These are phyloP conservation scores for Plasmopara viticola DNA, from an alignment of 352 stramenopile genomes.

Conservation along the genomic window DNA sequence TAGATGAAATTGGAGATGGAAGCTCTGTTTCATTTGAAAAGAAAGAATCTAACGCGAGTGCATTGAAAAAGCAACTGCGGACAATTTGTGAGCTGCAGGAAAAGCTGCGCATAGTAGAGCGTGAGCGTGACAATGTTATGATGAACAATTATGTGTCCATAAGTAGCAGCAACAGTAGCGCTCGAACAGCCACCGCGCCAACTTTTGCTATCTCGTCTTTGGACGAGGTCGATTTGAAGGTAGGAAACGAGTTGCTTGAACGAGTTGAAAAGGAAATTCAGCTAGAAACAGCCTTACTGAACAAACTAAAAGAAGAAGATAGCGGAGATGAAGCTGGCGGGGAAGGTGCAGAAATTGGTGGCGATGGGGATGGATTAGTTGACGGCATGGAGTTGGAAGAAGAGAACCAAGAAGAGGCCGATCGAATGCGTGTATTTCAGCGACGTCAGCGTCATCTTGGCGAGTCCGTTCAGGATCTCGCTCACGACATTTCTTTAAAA, in stretches of 20 bases:
- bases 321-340: constrained; percentile 34
- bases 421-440: constrained; percentile 80
- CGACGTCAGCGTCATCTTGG: constrained; percentile 70
- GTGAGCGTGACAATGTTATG: constrained; percentile 55
- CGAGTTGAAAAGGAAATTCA: constrained; percentile 74
- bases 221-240: constrained; percentile 42
- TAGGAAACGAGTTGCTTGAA: constrained; percentile 60
- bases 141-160: constrained; percentile 24
- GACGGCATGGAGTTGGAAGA: constrained; percentile 35
- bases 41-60: constrained; percentile 49
- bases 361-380: constrained; percentile 28
- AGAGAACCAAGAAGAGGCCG: constrained; percentile 57
- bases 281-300: constrained; percentile 63
- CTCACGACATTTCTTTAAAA: constrained; percentile 81
- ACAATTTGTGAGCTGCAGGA: constrained; percentile 79
- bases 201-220: constrained; percentile 35
- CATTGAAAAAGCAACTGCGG: constrained; percentile 72
- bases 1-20: constrained; percentile 39
- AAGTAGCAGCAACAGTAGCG: neutral
- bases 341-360: constrained; percentile 36
- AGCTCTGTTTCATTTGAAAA: constrained; percentile 28
- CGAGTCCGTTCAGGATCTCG: constrained; percentile 71
- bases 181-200: constrained; percentile 15
- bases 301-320: constrained; percentile 56
- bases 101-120: constrained; percentile 57